A percentile compares a stretch with the other conserved stretches of the same genome.
Conservation (phyloP, 192 early-diverging fungal genomes). For the Chytriomyces confervae region DNA sequence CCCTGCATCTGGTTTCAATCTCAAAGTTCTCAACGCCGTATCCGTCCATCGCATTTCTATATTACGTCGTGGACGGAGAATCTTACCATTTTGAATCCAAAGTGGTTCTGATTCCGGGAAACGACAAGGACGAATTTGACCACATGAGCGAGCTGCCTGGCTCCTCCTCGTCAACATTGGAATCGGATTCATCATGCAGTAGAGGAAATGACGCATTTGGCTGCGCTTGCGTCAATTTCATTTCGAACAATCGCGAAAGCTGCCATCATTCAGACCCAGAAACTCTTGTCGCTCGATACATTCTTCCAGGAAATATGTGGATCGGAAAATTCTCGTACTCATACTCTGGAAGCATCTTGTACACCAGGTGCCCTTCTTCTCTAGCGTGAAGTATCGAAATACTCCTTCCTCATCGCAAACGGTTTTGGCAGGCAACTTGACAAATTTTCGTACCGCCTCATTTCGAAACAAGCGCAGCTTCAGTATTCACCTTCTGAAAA, state of each 20-base stretch:
- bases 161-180: not conserved
- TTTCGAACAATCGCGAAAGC: not conserved
- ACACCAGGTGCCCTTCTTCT: not conserved
- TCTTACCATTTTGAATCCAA: constrained; percentile 13
- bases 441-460: not conserved
- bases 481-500: too few species aligned
- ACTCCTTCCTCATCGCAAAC: not conserved
- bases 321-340: constrained; percentile 3
- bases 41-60: constrained; percentile 19
- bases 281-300: not conserved
- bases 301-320: constrained; percentile 29
- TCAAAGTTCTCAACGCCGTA: constrained; percentile 5
- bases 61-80: constrained; percentile 4
- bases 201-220: not conserved
- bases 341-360: not conserved
- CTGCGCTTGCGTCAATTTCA: constrained; percentile 15
- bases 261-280: not conserved
- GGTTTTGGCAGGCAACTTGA: not conserved
- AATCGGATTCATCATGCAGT: not conserved
- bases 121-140: not conserved
- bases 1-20: constrained; percentile 1
- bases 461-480: not conserved
- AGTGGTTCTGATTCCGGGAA: constrained; percentile 6
- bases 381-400: not conserved
- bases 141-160: not conserved